phyloP scores from a whole-genome alignment of 108 stramenopile species.

The Cyclotella atomus region DNA sequence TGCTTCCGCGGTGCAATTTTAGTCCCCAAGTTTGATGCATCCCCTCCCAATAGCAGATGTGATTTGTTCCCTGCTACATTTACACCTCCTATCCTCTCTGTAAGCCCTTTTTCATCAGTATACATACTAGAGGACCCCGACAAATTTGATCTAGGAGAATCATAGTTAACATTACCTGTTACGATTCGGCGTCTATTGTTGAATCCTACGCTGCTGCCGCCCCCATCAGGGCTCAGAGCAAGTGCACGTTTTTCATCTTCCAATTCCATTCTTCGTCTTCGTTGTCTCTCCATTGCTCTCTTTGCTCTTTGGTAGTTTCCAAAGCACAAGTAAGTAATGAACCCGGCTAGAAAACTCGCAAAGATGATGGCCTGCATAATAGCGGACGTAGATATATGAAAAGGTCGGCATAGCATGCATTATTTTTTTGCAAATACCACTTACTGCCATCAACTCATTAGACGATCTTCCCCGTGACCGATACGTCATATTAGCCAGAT shows the following conservation, averaged over 20 bases:
- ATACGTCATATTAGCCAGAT: conserved; percentile 50
- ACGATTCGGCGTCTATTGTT: conserved; percentile 23
- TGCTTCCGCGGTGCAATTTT: conserved; percentile 9
- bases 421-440: conserved; percentile 12
- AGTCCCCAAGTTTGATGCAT: conserved; percentile 14
- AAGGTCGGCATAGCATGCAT: no score
- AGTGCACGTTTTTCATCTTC: conserved; percentile 51
- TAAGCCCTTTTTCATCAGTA: conserved; percentile 52
- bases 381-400: no score
- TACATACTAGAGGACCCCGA: conserved; percentile 52
- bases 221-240: conserved; percentile 26
- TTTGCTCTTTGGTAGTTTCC: conserved; percentile 88
- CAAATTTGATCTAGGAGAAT: conserved; percentile 46
- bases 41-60: conserved; percentile 46
- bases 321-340: conserved; percentile 80
- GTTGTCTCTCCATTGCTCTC: conserved; percentile 79
- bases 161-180: conserved; percentile 18
- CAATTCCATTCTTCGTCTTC: conserved; percentile 61
- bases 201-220: conserved; percentile 21
- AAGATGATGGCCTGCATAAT: conserved; percentile 64
- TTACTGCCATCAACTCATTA: conserved; percentile 66
- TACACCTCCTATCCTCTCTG: conserved; percentile 39
- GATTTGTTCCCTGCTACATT: conserved; percentile 28
- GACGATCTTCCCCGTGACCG: conserved; percentile 69
- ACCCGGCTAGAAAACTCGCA: conserved; percentile 74